Evolutionary conservation across 495 filamentous ascomycete genomes (phyloP).

Genomic region (Penicillium roqueforti): DNA sequence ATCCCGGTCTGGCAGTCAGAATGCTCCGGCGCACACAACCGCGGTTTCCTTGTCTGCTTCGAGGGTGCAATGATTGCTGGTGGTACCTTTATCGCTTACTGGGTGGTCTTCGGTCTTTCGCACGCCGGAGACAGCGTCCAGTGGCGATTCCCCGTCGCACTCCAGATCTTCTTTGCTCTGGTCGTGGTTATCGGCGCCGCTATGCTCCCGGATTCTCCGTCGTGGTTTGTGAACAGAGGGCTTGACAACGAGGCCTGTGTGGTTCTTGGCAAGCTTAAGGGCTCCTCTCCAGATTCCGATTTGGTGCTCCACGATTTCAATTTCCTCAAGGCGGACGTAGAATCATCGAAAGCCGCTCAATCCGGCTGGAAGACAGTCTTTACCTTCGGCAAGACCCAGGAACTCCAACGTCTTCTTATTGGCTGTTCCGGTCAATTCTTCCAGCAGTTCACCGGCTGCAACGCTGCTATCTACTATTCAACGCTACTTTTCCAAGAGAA

Average conservation of each 20-base stretch:
- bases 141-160: constrained; percentile 47
- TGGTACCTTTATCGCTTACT: constrained; percentile 35
- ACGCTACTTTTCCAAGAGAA: constrained; percentile 63
- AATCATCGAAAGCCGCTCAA: not conserved
- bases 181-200: constrained; percentile 26
- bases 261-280: constrained; percentile 11
- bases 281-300: constrained; percentile 1
- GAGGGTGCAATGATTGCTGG: constrained; percentile 32
- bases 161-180: constrained; percentile 40
- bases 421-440: constrained; percentile 58
- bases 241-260: constrained; percentile 9
- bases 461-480: constrained; percentile 74
- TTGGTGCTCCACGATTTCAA: constrained; percentile 13
- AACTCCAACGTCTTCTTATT: constrained; percentile 27
- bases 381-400: constrained; percentile 20
- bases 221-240: constrained; percentile 12
- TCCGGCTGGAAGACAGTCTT: constrained; percentile 18
- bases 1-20: constrained; percentile 47
- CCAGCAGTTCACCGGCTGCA: constrained; percentile 65
- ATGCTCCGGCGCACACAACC: constrained; percentile 29
- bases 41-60: constrained; percentile 32
- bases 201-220: constrained; percentile 34
- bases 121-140: constrained; percentile 34
- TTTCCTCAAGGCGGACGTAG: constrained; percentile 13
- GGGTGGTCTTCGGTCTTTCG: constrained; percentile 44